Percentiles rank a stretch among this genome's conserved stretches.
Evolutionary conservation across 2,329 filamentous ascomycete genomes (phyloP).

Genomic region (Penicillium sp.): DNA sequence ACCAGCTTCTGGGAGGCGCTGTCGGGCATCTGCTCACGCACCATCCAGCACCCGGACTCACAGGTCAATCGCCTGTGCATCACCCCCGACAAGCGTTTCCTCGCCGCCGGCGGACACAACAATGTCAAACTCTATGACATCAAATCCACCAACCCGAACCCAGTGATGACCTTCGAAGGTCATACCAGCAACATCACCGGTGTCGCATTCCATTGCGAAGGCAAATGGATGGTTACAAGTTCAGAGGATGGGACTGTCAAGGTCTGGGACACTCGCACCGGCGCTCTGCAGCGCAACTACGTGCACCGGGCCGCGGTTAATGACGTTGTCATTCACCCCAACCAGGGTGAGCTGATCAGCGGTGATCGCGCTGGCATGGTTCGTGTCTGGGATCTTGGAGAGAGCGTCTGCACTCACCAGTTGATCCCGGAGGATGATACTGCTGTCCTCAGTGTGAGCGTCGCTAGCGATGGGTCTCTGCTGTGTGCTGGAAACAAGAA

Average conservation of each 20-base stretch:
- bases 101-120: slow-evolving; percentile 77
- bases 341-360: slow-evolving; percentile 96
- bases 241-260: slow-evolving; percentile 96
- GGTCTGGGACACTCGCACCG: slow-evolving; percentile 90
- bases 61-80: slow-evolving; percentile 98
- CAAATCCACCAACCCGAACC: slow-evolving; percentile 94
- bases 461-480: slow-evolving; percentile 88
- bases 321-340: slow-evolving; percentile 98
- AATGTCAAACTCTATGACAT: slow-evolving; percentile 98
- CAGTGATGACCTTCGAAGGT: slow-evolving; percentile 89
- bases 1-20: slow-evolving; percentile 95
- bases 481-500: slow-evolving; percentile 91
- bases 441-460: slow-evolving; percentile 88
- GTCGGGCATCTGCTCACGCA: slow-evolving; percentile 95
- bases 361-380: slow-evolving; percentile 92
- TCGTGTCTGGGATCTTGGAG: slow-evolving; percentile 90
- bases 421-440: slow-evolving; percentile 95
- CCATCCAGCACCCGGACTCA: slow-evolving; percentile 95
- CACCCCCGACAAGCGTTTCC: slow-evolving; percentile 93
- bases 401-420: slow-evolving; percentile 96
- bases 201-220: slow-evolving; percentile 96
- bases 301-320: slow-evolving; percentile 85
- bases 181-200: slow-evolving; percentile 96
- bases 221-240: slow-evolving; percentile 99
- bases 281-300: slow-evolving; percentile 88